phyloP scores from a whole-genome alignment of 208 protist genomes.

The Strigomonas oncopelti region DNA sequence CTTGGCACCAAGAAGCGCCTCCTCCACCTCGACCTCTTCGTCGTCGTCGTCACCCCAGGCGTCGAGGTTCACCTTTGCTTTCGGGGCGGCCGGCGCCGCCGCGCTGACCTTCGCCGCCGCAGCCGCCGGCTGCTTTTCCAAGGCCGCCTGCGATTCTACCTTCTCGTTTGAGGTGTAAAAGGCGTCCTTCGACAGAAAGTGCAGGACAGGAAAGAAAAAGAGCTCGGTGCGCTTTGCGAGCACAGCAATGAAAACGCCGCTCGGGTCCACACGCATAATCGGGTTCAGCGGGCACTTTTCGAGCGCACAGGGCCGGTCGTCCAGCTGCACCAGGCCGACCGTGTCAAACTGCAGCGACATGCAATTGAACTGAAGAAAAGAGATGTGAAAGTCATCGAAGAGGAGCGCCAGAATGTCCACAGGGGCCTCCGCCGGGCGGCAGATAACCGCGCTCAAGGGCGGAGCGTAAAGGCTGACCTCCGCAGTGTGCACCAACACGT shows the following conservation, averaged over 20 bases:
- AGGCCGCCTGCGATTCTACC: slow-evolving; percentile 1
- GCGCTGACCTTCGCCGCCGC: slow-evolving; percentile 9
- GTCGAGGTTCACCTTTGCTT: slow-evolving; percentile 22
- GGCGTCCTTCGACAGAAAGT: slow-evolving; percentile 3
- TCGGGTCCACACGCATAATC: slow-evolving; percentile 72
- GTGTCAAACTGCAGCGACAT: slow-evolving; percentile 57
- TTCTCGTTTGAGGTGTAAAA: background rate
- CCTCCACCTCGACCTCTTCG: slow-evolving; percentile 44
- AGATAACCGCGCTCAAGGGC: slow-evolving; percentile 41
- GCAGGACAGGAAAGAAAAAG: slow-evolving; percentile 63
- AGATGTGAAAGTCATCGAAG: slow-evolving; percentile 85
- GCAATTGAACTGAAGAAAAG: slow-evolving; percentile 73
- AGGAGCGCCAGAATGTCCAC: slow-evolving; percentile 70
- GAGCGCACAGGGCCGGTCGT: slow-evolving; percentile 43
- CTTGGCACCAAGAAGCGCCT: no score
- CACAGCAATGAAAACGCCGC: slow-evolving; percentile 55
- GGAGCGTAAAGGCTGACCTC: slow-evolving; percentile 63
- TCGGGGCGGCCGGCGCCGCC: background rate
- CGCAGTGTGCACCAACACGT: slow-evolving; percentile 30
- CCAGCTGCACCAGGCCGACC: slow-evolving; percentile 73
- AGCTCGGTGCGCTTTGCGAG: slow-evolving; percentile 61
- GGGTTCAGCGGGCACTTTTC: slow-evolving; percentile 44
- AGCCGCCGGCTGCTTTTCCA: background rate
- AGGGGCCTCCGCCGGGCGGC: slow-evolving; percentile 42
- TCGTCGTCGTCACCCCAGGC: slow-evolving; percentile 85